Evolutionary conservation across 371 early-diverging fungal species (phyloP), one percentile per base, ranked within the genome.

Genomic region (Cokeromyces recurvatus): DNA sequence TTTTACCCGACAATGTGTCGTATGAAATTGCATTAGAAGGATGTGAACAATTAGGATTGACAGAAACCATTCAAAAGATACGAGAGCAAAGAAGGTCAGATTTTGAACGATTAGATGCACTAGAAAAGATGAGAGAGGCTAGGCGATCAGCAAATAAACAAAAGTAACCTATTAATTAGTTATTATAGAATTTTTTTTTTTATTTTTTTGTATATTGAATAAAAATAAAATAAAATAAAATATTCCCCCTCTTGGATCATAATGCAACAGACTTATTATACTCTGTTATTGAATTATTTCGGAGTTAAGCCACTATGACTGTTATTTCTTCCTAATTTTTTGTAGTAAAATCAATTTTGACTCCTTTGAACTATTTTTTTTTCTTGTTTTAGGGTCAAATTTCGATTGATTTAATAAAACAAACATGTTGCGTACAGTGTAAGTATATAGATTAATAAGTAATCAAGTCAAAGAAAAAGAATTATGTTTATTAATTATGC

Each of bases 391-490:
- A n/a, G n/a, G n/a, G n/a, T n/a, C n/a, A n/a, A n/a, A n/a, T n/a
- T n/a, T n/a, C n/a, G n/a, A n/a, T n/a, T n/a, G n/a, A n/a, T n/a
- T 27, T 27, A 5, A 27, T 27, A 38, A 22, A 32, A 12, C 19
- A 32, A 55, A 35, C 22, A 73, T 73, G 74, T 61, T 73, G 59
- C 74, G 74, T 55, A 68, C 74, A 64, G 64, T 69, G 74, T 73
- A 62, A 57, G 69, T 38, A 29, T 5, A 29, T 29, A 29, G 29
- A 5, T 29, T 29, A 8, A 8, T 8, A 5, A 29, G 29, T 5
- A 5, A 8, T 8, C 11, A 8, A 11, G 29, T 29, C 8, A 29
- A 11, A 29, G 8, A 29, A 16, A 36, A 19, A 32, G 17, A 43
- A 31, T 19, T 3, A 25, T 20, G 31, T 23, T 45, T 16, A 16